Conservation (phyloP, 805 yeast genomes). For the Sugiyamaella marilandica region DNA sequence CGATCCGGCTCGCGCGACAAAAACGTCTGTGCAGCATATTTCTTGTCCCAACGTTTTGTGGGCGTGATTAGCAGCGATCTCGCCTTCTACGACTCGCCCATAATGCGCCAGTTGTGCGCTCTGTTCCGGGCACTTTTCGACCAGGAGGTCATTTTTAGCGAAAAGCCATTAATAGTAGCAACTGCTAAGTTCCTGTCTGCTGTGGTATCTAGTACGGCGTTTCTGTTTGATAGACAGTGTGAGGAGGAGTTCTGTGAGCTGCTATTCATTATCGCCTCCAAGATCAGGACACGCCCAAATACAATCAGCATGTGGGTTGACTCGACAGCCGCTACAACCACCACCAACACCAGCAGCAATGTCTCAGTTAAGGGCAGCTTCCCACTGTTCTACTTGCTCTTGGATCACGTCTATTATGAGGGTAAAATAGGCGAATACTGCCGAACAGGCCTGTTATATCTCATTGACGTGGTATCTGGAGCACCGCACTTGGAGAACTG, state of each 20-base stretch:
- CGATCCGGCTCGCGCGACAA: background rate
- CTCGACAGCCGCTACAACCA: background rate
- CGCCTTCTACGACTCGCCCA: background rate
- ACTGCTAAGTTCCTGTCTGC: slow-evolving; percentile 6
- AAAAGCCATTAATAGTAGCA: background rate
- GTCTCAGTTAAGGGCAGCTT: slow-evolving; percentile 14
- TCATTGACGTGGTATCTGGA: slow-evolving; percentile 23
- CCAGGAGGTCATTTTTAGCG: background rate
- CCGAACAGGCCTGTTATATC: slow-evolving; percentile 26
- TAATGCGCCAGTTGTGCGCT: background rate
- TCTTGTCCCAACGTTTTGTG: slow-evolving; percentile 7
- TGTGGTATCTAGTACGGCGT: slow-evolving; percentile 1
- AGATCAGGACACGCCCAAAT: slow-evolving; percentile 10
- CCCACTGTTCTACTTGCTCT: slow-evolving; percentile 26
- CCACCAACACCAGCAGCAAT: background rate
- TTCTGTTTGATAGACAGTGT: slow-evolving; percentile 5
- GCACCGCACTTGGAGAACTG: slow-evolving; percentile 23
- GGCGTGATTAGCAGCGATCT: background rate
- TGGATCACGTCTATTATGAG: slow-evolving; percentile 26
- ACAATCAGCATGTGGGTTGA: slow-evolving; percentile 10
- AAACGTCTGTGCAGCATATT: slow-evolving; percentile 8
- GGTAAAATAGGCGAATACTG: slow-evolving; percentile 27
- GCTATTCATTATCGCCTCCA: slow-evolving; percentile 11
- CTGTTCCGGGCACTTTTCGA: slow-evolving; percentile 1
- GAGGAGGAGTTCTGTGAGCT: slow-evolving; percentile 13